Evolutionary conservation across 352 stramenopile genomes (phyloP).

Genomic region (Achlya hypogyna): DNA sequence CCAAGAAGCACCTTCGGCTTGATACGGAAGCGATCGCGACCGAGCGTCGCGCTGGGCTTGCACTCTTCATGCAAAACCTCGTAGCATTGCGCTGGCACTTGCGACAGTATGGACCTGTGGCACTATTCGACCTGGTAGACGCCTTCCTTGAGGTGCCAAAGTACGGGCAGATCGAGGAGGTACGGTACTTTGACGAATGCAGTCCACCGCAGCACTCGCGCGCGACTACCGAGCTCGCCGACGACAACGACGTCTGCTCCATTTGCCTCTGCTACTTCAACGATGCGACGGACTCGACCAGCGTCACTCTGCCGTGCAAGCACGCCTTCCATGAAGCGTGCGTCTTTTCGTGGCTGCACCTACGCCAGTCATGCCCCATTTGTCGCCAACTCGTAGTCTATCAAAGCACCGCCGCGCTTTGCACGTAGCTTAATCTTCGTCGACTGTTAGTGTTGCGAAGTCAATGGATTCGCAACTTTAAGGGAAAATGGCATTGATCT

Average conservation of each 20-base stretch:
- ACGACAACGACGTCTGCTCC: background rate
- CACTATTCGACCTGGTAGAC: background rate
- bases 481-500: no score
- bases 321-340: slow-evolving; percentile 84
- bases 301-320: slow-evolving; percentile 68
- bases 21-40: background rate
- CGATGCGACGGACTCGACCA: slow-evolving; percentile 33
- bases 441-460: background rate
- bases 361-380: slow-evolving; percentile 73
- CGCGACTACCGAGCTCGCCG: background rate
- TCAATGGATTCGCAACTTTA: no score
- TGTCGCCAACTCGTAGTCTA: slow-evolving; percentile 29
- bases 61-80: background rate
- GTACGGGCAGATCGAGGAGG: background rate
- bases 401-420: background rate
- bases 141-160: slow-evolving; percentile 7
- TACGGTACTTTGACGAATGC: background rate
- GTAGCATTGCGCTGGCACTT: background rate
- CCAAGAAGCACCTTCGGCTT: slow-evolving; percentile 9
- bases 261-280: slow-evolving; percentile 8
- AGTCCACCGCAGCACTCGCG: background rate
- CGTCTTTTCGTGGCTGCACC: slow-evolving; percentile 73
- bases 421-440: background rate
- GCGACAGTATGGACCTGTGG: background rate
- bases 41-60: background rate